These are phyloP conservation scores for Ormosia emarginata DNA, from an alignment of 306 rosid species.

Conservation along the genomic window DNA sequence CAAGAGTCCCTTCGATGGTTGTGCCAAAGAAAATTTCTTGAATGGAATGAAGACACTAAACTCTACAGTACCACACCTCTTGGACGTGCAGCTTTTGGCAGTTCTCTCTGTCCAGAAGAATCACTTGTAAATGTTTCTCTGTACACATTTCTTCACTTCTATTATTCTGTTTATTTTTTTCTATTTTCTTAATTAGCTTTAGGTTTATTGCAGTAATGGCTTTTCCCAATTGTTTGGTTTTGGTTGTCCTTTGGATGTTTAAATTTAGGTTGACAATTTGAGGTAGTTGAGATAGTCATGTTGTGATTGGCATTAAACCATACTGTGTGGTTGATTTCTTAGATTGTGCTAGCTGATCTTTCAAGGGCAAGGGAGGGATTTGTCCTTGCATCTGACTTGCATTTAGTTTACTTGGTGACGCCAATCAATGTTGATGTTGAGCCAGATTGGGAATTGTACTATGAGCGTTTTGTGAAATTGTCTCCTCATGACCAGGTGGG, in stretches of 20 bases:
- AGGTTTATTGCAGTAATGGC: background rate
- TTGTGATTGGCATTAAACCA: slow-evolving; percentile 2
- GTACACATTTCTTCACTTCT: slow-evolving; percentile 12
- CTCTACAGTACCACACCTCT: slow-evolving; percentile 88
- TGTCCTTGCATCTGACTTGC: slow-evolving; percentile 97
- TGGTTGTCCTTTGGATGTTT: slow-evolving; percentile 1
- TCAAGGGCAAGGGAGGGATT: slow-evolving; percentile 99
- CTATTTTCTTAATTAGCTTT: background rate
- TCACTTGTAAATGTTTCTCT: slow-evolving; percentile 66
- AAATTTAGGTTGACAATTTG: background rate
- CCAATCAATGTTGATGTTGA: slow-evolving; percentile 89
- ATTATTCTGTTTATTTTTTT: background rate
- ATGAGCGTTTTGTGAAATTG: slow-evolving; percentile 74
- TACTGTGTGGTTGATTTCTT: slow-evolving; percentile 26
- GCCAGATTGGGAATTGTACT: slow-evolving; percentile 95
- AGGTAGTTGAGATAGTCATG: background rate
- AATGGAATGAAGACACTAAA: slow-evolving; percentile 88
- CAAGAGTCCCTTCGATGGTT: slow-evolving; percentile 96
- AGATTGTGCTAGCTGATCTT: slow-evolving; percentile 94
- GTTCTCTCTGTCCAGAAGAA: slow-evolving; percentile 96
- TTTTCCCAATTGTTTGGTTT: slow-evolving; percentile 15
- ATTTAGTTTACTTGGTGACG: slow-evolving; percentile 87
- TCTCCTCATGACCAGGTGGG: slow-evolving; percentile 85
- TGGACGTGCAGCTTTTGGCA: slow-evolving; percentile 94
- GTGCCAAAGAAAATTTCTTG: slow-evolving; percentile 86